Percentiles rank a stretch among this genome's conserved stretches.
Evolutionary conservation across 1,139 yeast species (phyloP).

Genomic region (Candida glucosophila): DNA sequence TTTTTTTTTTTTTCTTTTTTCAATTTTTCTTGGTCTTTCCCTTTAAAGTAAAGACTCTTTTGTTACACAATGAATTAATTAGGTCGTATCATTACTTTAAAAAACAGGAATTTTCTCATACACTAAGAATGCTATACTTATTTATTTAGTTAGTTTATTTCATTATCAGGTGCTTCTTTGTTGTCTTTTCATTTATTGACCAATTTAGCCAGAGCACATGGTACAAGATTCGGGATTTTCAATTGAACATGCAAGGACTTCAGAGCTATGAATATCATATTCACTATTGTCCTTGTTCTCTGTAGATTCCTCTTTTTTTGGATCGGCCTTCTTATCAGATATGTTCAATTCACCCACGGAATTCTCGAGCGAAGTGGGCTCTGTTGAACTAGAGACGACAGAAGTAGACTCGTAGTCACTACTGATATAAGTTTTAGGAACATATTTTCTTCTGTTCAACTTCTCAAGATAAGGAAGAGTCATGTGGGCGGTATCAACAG

Average conservation of each 20-base stretch:
- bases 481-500: constrained; percentile 36
- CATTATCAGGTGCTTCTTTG: too few species aligned
- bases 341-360: constrained; percentile 39
- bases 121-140: too few species aligned
- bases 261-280: constrained; percentile 79
- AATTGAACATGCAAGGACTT: constrained; percentile 94
- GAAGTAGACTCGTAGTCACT: constrained; percentile 6
- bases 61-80: too few species aligned
- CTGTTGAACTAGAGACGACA: constrained; percentile 22
- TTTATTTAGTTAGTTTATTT: too few species aligned
- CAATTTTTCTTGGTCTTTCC: too few species aligned
- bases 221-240: constrained; percentile 96
- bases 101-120: too few species aligned
- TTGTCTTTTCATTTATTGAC: too few species aligned
- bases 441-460: constrained; percentile 46
- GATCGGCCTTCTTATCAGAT: constrained; percentile 9
- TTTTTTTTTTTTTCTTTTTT: too few species aligned
- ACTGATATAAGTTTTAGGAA: constrained; percentile 21
- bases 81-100: too few species aligned
- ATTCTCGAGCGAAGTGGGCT: constrained; percentile 41
- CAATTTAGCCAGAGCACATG: constrained; percentile 93
- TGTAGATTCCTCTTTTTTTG: constrained; percentile 11
- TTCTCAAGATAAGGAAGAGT: constrained; percentile 46
- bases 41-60: too few species aligned
- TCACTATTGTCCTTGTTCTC: constrained; percentile 19